These are phyloP conservation scores for Beauveria rudraprayagi DNA, from an alignment of 2,329 filamentous ascomycete genomes.

Conservation along the genomic window DNA sequence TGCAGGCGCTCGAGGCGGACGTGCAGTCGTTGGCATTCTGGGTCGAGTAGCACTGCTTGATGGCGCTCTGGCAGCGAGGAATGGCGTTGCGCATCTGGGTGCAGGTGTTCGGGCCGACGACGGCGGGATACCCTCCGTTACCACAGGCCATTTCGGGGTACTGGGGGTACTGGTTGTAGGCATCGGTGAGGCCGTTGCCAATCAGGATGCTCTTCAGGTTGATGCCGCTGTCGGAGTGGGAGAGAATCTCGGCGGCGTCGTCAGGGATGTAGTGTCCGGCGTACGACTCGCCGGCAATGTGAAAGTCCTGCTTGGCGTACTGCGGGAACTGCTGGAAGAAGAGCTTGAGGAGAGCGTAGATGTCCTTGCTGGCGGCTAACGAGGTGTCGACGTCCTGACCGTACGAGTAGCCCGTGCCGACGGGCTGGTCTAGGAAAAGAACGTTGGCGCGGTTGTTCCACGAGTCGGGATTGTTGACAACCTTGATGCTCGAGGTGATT, in stretches of 20 bases:
- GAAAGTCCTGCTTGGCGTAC: slow-evolving; percentile 92
- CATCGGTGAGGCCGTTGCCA: slow-evolving; percentile 93
- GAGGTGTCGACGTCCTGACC: slow-evolving; percentile 90
- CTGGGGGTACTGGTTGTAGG: slow-evolving; percentile 85
- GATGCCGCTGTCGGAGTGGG: slow-evolving; percentile 94
- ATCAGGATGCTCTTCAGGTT: slow-evolving; percentile 94
- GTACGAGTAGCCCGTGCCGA: slow-evolving; percentile 98
- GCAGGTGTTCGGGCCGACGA: slow-evolving; percentile 71
- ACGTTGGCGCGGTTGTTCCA: slow-evolving; percentile 98
- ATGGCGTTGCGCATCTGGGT: slow-evolving; percentile 86
- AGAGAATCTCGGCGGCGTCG: slow-evolving; percentile 83
- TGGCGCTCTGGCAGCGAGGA: slow-evolving; percentile 80
- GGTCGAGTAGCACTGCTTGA: slow-evolving; percentile 83
- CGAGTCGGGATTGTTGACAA: slow-evolving; percentile 78
- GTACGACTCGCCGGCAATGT: slow-evolving; percentile 94
- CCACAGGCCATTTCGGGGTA: slow-evolving; percentile 98
- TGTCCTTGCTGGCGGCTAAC: slow-evolving; percentile 91
- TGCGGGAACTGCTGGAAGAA: slow-evolving; percentile 99
- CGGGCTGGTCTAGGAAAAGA: slow-evolving; percentile 98
- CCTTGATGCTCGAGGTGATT: slow-evolving; percentile 72
- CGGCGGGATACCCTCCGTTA: slow-evolving; percentile 84
- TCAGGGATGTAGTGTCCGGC: slow-evolving; percentile 94
- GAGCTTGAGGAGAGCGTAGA: slow-evolving; percentile 91
- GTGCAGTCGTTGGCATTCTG: slow-evolving; percentile 90
- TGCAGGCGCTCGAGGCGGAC: slow-evolving; percentile 94